These are phyloP conservation scores for Bonnemaisonia californica DNA, from an alignment of 31 red algal genomes.

Conservation along the genomic window DNA sequence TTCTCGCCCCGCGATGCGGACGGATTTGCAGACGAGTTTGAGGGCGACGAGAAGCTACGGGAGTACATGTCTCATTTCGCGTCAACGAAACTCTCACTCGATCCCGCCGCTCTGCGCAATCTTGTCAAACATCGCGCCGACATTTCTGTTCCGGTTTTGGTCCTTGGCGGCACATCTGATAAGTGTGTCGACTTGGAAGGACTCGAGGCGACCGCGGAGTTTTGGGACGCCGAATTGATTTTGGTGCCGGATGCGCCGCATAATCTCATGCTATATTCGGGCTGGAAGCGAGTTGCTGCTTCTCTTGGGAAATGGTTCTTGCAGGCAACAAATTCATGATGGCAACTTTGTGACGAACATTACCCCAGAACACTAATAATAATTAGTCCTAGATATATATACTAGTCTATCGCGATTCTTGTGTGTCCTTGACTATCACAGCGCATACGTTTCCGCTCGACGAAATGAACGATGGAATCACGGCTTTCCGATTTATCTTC, in stretches of 20 bases:
- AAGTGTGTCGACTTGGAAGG: slow-evolving; percentile 36
- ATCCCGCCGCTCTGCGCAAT: not conserved
- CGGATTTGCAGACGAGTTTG: slow-evolving; percentile 37
- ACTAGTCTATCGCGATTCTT: too few species aligned
- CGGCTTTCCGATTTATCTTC: slow-evolving; percentile 4
- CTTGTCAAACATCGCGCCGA: not conserved
- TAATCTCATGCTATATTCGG: slow-evolving; percentile 71
- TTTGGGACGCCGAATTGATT: slow-evolving; percentile 52
- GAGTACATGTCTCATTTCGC: slow-evolving; percentile 37
- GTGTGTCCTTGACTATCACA: slow-evolving; percentile 26
- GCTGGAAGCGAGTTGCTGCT: slow-evolving; percentile 39
- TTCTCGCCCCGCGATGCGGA: slow-evolving; percentile 41
- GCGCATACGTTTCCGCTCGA: slow-evolving; percentile 24
- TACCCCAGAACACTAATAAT: too few species aligned
- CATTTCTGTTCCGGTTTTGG: slow-evolving; percentile 29
- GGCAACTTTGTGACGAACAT: too few species aligned
- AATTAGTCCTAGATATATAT: too few species aligned
- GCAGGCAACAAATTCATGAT: too few species aligned
- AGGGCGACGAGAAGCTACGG: slow-evolving; percentile 54
- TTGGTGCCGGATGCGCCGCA: slow-evolving; percentile 57
- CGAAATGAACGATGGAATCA: slow-evolving; percentile 37
- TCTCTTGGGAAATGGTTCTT: slow-evolving; percentile 40
- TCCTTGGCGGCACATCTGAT: slow-evolving; percentile 50
- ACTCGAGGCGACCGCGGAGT: slow-evolving; percentile 48
- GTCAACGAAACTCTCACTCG: slow-evolving; percentile 27